Base-by-base conservation (phyloP, 192 early-diverging fungal genomes). In the Gaertneriomyces semiglobifer region DNA sequence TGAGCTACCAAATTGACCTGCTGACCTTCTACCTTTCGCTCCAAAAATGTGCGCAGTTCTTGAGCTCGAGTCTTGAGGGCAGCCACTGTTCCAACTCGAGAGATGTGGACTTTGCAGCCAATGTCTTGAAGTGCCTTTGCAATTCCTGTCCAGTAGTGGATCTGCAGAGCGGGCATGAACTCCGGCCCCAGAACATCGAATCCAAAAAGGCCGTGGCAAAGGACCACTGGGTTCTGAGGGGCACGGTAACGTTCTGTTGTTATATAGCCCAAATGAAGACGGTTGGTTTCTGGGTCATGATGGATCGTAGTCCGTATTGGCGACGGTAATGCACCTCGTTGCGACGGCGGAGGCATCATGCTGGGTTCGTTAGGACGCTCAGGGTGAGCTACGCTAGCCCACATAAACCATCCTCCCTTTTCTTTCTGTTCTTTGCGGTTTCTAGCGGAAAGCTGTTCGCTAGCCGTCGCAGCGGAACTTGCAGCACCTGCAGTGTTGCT, bases 131-230 rank as follows among this genome's bases (percentile, higher is more conserved):
- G 70, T 2, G 90, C 88, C 59, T 93, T 85, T 46, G 84, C 79
- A 42, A 94, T 89, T 7, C 88, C 90, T 20, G 82, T 81, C 92
- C 90, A 93, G 69, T 92, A 95, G 57, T 93, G 89, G 41, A 93
- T 79, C 72, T 93, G 93, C n/a, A 96, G 73, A 16, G 79, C 73
- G 1, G 93, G 93, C 12, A 93, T 72, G 19, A 81, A 74, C 7
- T 86, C 85, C 0, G 90, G 90, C 0, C 93, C 73, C 7, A 78
- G 44, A 19, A 66, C 59, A 53, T 97, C 93, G 64, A 92, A 97
- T 2, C 94, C 94, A 75, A 92, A 97, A 18, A 97, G 79, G 7
- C 89, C 94, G 69, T 96, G 93, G 67, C 92, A 94, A 7, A 96
- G 80, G 2, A 94, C 90, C 42, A 96, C 81, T 4, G 92, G 88